These are phyloP conservation scores for Schizothecium vesticola DNA, from an alignment of 495 filamentous ascomycete genomes.

Conservation along the genomic window DNA sequence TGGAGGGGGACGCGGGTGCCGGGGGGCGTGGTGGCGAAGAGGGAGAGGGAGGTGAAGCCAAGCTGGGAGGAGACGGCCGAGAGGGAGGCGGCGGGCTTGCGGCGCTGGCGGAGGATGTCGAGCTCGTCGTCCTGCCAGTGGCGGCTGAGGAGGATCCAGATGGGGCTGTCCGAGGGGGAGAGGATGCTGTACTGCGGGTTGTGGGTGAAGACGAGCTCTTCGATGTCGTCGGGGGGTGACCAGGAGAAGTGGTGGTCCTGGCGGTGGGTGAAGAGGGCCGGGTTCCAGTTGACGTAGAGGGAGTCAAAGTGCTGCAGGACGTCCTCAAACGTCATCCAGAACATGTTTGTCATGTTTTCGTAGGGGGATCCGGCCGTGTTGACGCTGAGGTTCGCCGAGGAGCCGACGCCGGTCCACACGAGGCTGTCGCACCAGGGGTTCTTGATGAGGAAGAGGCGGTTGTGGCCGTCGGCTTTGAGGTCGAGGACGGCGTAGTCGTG, in stretches of 20 bases:
- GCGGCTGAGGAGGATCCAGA: slow-evolving; percentile 80
- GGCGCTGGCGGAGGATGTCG: slow-evolving; percentile 31
- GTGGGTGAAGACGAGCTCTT: slow-evolving; percentile 59
- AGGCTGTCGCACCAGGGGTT: slow-evolving; percentile 90
- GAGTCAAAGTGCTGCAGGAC: slow-evolving; percentile 89
- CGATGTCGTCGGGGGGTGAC: slow-evolving; percentile 59
- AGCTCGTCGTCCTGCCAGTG: slow-evolving; percentile 62
- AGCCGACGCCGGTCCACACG: slow-evolving; percentile 50
- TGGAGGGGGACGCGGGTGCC: slow-evolving; percentile 69
- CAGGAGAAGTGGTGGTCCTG: slow-evolving; percentile 89
- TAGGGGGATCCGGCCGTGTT: slow-evolving; percentile 17
- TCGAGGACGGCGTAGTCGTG: slow-evolving; percentile 93
- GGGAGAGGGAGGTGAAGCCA: slow-evolving; percentile 82
- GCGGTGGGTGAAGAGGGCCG: slow-evolving; percentile 69
- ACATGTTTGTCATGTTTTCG: slow-evolving; percentile 56
- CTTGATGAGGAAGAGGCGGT: slow-evolving; percentile 73
- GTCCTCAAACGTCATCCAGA: slow-evolving; percentile 86
- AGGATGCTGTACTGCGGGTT: slow-evolving; percentile 80
- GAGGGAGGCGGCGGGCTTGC: slow-evolving; percentile 21
- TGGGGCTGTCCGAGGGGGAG: slow-evolving; percentile 52
- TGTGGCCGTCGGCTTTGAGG: slow-evolving; percentile 55
- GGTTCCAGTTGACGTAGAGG: slow-evolving; percentile 97
- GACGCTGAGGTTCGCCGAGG: slow-evolving; percentile 23
- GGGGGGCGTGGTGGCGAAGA: slow-evolving; percentile 56
- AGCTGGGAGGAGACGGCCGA: slow-evolving; percentile 40